Base-by-base conservation (phyloP, 192 early-diverging fungal species). In the Coemansia sp. region DNA sequence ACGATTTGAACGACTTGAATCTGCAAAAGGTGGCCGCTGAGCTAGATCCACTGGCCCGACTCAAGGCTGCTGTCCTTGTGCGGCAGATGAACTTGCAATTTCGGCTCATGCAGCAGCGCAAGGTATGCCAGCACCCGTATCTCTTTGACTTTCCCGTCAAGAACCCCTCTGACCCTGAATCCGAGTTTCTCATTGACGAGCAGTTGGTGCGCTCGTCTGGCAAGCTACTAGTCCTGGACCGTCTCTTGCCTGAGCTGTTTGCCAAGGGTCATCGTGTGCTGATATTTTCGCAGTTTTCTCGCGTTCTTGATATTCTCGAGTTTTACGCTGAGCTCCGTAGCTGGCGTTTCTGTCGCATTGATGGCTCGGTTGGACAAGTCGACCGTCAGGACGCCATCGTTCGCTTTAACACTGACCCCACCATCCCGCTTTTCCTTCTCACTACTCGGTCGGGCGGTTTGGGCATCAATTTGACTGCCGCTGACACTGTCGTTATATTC, bases 41-140 rank as follows among this genome's bases (percentile, higher is more conserved):
- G 7, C 29, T 20, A 10, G 58, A 61, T 16, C 58, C 62, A 0
- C 60, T 67, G 47, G 62, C 68, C n/a, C 65, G 63, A 18, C 68
- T 73, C 39, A 41, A 68, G 31, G 71, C 77, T 0, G 57, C 61
- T 11, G 75, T 79, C 5, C 69, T 80, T 10, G 89, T 93, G 31
- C 89, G 84, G 24, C 88, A 89, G 65, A 89, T 93, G 70, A 88
- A 93, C 53, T 71, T 99, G 43, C 91, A 93, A 79, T 80, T 83
- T 91, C 72, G 81, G 63, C 86, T 92, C 43, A 94, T 98, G 92
- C 96, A 98, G 75, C 83, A 97, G 36, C 93, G 96, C 64, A 98
- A 98, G 74, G 87, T 93, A 55, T 99, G 97, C 85, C 95, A 97
- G 75, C 97, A 99, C 78, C 96, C 97, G 10, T 99, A 93, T 69